Evolutionary conservation across 2,329 filamentous ascomycete genomes (phyloP), one percentile per base, ranked within the genome.

Genomic region (Exophiala lecanii-corni): DNA sequence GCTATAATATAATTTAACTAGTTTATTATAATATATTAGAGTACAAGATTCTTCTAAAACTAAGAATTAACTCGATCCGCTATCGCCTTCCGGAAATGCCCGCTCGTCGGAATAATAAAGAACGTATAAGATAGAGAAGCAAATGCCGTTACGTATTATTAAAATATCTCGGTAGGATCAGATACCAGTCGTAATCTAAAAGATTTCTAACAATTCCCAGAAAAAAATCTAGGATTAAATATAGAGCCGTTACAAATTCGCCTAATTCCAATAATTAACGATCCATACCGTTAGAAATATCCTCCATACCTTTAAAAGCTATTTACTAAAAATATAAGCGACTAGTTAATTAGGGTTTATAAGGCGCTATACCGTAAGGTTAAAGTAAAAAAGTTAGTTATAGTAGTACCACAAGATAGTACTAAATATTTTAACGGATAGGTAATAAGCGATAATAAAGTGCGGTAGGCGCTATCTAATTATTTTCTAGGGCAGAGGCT

Each of bases 191-290:
- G 12, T 26, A 12, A 26, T 26, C 23, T 26, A 12, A 26, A 26
- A 26, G 12, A 12, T 12, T 36, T 19, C 10, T 38, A 28, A 38
- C 19, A 28, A 38, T 38, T 28, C 23, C n/a, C 20, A 38, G 36
- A 28, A 38, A 18, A 38, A 38, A 28, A 28, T 4, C 36, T 28
- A 28, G 36, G 36, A 38, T 38, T 38, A 21, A 18, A 38, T 28
- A 38, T 38, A 38, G 36, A 38, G 36, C 36, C 36, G 20, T 38
- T 21, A 38, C 19, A 38, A 38, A 21, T 38, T 38, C 36, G 36
- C 36, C 36, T 38, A 4, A 21, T 38, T 28, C 36, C 19, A 16
- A 38, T 2, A 13, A 13, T 15, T 21, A 38, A 38, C 20, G 36
- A 28, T 38, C 36, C 36, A 38, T 38, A 38, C 36, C 36, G 36